Conservation (phyloP, 306 rosid species). For the Prunus padus region DNA sequence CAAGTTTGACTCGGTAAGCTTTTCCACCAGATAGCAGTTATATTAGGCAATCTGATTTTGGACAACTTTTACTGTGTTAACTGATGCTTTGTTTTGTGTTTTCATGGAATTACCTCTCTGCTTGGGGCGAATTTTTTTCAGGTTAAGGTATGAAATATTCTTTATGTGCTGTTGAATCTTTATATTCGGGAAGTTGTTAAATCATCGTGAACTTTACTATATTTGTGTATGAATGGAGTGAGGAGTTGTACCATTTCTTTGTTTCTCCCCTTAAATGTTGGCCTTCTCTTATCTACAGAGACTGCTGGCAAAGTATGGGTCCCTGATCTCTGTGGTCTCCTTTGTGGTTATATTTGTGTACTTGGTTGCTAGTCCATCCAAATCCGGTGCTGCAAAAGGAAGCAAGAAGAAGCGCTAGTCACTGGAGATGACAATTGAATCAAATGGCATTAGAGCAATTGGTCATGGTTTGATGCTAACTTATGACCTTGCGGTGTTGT, state of each 20-base stretch:
- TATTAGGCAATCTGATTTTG: constrained; percentile 24
- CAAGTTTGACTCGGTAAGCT: constrained; percentile 81
- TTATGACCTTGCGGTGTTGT: background rate
- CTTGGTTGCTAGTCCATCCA: constrained; percentile 74
- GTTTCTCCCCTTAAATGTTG: background rate
- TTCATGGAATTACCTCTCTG: constrained; percentile 39
- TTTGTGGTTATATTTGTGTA: constrained; percentile 64
- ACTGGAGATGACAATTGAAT: background rate
- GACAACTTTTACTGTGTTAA: constrained; percentile 22
- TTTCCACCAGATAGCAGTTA: background rate
- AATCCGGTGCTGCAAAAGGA: constrained; percentile 67
- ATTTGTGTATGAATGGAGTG: background rate
- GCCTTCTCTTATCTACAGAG: constrained; percentile 48
- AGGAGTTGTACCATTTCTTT: background rate
- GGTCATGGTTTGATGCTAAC: background rate
- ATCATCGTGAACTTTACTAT: background rate
- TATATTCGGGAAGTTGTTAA: constrained; percentile 7
- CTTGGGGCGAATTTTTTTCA: constrained; percentile 38
- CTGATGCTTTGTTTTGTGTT: constrained; percentile 36
- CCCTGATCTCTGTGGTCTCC: constrained; percentile 79
- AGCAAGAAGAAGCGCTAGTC: constrained; percentile 96
- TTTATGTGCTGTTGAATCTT: constrained; percentile 10
- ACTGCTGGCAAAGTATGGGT: constrained; percentile 81
- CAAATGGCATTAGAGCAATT: background rate
- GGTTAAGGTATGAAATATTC: constrained; percentile 70